Evolutionary conservation across 140 eudicot genomes (phyloP).

Genomic region (Bidens hawaiensis): DNA sequence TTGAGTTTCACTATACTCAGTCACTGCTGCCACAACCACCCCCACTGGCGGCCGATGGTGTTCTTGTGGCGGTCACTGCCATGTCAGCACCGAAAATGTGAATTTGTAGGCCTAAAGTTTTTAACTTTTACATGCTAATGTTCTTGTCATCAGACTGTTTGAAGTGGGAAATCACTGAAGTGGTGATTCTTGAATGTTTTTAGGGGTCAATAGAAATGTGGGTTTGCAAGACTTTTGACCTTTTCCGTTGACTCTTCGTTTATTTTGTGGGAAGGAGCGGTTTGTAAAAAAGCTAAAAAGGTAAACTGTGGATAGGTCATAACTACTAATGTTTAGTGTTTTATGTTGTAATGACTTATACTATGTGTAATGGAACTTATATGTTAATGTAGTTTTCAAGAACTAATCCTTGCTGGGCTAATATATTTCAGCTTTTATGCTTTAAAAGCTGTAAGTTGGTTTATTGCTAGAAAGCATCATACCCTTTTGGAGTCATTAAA

Average conservation of each 20-base stretch:
- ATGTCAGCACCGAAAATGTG: constrained; percentile 11
- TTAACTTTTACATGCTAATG: constrained; percentile 11
- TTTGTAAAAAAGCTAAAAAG: constrained; percentile 13
- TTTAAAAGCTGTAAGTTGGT: constrained; percentile 7
- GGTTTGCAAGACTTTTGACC: constrained; percentile 13
- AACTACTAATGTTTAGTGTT: constrained; percentile 20
- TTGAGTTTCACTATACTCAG: constrained; percentile 66
- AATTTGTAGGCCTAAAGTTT: constrained; percentile 22
- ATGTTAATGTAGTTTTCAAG: constrained; percentile 6
- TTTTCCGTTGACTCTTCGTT: constrained; percentile 24
- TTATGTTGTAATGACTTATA: constrained; percentile 4
- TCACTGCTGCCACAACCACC: constrained; percentile 15
- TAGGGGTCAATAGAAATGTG: constrained; percentile 19
- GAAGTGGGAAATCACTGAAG: constrained; percentile 13
- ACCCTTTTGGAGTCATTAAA: neutral
- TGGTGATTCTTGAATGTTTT: no score
- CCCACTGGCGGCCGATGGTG: neutral
- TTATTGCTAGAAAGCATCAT: neutral
- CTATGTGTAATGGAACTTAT: neutral
- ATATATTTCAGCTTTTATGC: neutral
- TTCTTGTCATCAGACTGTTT: no score
- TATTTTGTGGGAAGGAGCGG: constrained; percentile 14
- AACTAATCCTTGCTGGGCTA: neutral
- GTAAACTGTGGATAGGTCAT: constrained; percentile 30
- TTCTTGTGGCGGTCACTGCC: constrained; percentile 14